Base-by-base conservation (phyloP, 2,329 filamentous ascomycete genomes). In the Colletotrichum lindemuthianum region DNA sequence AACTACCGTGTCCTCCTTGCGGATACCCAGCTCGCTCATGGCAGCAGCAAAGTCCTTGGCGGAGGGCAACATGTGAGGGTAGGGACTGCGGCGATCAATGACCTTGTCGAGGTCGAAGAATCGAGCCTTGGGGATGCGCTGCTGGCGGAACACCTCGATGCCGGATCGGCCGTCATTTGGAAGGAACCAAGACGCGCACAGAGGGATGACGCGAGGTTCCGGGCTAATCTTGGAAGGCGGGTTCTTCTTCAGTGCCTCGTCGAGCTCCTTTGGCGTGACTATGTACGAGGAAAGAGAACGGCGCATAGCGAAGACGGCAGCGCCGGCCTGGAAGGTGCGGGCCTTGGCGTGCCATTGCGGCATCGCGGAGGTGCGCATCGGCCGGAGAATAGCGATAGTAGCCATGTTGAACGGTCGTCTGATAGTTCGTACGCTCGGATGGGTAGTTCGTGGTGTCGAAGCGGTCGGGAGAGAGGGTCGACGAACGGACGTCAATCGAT, bases 101-200 rank as follows among this genome's bases (percentile, higher is more conserved):
- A 97, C 87, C 72, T 89, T 92, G 78, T 99, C 96, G 58, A 99
- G 85, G 77, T 99, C 94, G 77, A 99, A 99, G 86, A 98, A 99
- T 37, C 93, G 91, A 1, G 96, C 91, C 72, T 90, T 89, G 24
- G 94, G 95, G 68, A 99, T 96, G 72, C 93, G 92, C 74, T 89
- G 87, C 74, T 92, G 86, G 69, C 89, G 87, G 82, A 95, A 99
- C 47, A 90, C 88, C 68, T 96, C 85, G 70, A 91, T 88, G 58
- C 96, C 96, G 53, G 87, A 92, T 67, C 93, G 90, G 58, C 87
- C 87, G 70, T 97, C 95, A 77, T 97, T 98, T 68, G 96, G 96
- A 68, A 99, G 87, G 75, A 97, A 99, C 96, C 96, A 99, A 32
- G 93, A 87, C 50, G 94, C 96, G 78, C 94, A 97, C 45, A 99